phyloP scores from a whole-genome alignment of 306 rosid genomes.

The Trifolium pratense region DNA sequence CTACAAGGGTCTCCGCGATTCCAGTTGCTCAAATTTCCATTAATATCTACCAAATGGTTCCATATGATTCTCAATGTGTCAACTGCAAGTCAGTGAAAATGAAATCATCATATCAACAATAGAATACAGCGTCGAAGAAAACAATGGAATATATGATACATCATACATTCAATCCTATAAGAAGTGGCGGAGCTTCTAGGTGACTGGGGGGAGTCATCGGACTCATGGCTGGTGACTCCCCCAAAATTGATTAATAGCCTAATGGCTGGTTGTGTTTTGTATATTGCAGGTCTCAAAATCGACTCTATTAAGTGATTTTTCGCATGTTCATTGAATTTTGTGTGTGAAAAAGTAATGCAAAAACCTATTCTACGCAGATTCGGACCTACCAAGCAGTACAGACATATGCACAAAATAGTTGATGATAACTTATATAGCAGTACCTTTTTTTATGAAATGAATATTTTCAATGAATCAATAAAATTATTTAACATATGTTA shows the following conservation, averaged over 20 bases:
- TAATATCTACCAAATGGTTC: conserved; percentile 61
- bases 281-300: no score
- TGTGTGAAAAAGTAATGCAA: no score
- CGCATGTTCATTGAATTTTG: no score
- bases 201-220: no score
- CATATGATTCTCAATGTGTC: conserved; percentile 59
- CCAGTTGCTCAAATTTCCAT: conserved; percentile 80
- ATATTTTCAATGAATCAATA: background rate
- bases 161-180: background rate
- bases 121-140: background rate
- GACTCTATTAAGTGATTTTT: no score
- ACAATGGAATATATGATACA: background rate
- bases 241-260: no score
- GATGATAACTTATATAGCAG: no score
- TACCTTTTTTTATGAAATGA: background rate
- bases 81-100: conserved; percentile 58
- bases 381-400: no score
- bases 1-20: conserved; percentile 81
- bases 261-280: no score
- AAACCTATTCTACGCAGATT: no score
- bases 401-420: background rate
- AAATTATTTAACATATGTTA: background rate
- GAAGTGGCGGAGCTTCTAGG: no score
- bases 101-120: conserved; percentile 31
- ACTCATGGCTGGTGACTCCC: no score